A percentile compares a stretch with the other conserved stretches of the same genome.
Conservation (phyloP, 1,139 yeast genomes). For the Torulaspora pretoriensis region DNA sequence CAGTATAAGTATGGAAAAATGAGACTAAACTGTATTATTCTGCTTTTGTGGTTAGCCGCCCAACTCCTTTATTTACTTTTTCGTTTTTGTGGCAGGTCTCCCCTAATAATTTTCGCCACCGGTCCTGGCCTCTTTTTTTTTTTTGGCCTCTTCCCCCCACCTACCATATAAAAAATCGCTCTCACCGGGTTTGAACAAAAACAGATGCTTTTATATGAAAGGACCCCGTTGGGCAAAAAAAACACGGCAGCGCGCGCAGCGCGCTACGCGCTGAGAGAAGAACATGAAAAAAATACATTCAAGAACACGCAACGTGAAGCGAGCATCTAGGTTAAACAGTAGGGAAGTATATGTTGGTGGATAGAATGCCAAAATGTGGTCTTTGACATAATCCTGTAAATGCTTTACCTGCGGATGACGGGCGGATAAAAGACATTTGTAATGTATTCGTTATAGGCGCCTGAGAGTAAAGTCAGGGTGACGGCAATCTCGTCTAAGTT, state of each 20-base stretch:
- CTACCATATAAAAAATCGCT: slow-evolving; percentile 1
- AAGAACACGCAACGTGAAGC: neutral
- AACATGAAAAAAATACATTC: neutral
- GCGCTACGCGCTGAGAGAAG: slow-evolving; percentile 2
- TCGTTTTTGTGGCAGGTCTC: slow-evolving; percentile 2
- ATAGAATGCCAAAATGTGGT: neutral
- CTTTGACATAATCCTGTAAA: no score
- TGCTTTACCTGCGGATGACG: no score
- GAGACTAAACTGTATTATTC: neutral
- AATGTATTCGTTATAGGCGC: no score
- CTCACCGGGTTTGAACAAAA: slow-evolving; percentile 13
- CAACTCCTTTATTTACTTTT: slow-evolving; percentile 2
- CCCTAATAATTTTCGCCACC: neutral
- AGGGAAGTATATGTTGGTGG: neutral
- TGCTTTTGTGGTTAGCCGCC: slow-evolving; percentile 11
- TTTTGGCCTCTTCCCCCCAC: slow-evolving; percentile 1
- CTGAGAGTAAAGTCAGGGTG: no score
- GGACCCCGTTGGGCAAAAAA: slow-evolving; percentile 7
- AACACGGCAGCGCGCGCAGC: slow-evolving; percentile 1
- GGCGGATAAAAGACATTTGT: no score
- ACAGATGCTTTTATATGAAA: slow-evolving; percentile 18
- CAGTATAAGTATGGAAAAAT: no score
- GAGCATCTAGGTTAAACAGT: neutral
- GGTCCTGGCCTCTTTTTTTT: neutral
- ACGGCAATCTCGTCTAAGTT: no score